Base-by-base conservation (phyloP, 2,329 filamentous ascomycete species). In the Aspergillaceae sp. region DNA sequence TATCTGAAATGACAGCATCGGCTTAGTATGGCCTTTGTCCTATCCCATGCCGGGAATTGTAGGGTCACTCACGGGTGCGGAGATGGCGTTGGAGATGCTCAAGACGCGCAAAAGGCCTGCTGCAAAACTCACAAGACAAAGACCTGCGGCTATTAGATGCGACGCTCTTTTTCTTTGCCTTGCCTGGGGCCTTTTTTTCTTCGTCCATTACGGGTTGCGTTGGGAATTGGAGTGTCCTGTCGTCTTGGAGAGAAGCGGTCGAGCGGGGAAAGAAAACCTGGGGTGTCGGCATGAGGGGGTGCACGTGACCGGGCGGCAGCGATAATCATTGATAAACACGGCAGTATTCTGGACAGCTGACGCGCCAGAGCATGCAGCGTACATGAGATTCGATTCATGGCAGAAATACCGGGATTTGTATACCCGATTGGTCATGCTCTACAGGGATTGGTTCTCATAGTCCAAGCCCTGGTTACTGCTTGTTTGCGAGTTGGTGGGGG, bases 51-150 rank as follows among this genome's bases (percentile, higher is more conserved):
- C 19, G 29, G 28, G 29, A 5, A 27, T 42, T n/a, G 11, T 28
- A 42, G 53, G 46, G 37, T 47, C 49, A 61, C 68, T 66, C 67
- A 71, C 68, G 71, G 53, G 71, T 74, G 63, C 71, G 68, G 64
- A 73, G 70, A 67, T 74, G 71, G 55, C 71, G 66, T 66, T 74
- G 71, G 57, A 74, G 69, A 63, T 74, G 71, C 60, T 74, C 71
- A 51, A 74, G 56, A 43, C 71, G 68, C 46, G 70, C 70, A 58
- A 74, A 74, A 35, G 70, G 66, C 51, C 71, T 60, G 54, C 68
- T 70, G 58, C 70, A 74, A 52, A 72, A 72, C 57, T 72, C 70
- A 56, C 71, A 74, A 28, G 68, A 68, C 38, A 74, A 55, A 8
- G 71, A 72, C 57, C 73, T 74, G 48, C 68, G 66, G 56, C 70